Percentiles rank a stretch among this genome's conserved stretches.
Evolutionary conservation across 2,329 filamentous ascomycete species (phyloP).

Genomic region (Xylaria sp.): DNA sequence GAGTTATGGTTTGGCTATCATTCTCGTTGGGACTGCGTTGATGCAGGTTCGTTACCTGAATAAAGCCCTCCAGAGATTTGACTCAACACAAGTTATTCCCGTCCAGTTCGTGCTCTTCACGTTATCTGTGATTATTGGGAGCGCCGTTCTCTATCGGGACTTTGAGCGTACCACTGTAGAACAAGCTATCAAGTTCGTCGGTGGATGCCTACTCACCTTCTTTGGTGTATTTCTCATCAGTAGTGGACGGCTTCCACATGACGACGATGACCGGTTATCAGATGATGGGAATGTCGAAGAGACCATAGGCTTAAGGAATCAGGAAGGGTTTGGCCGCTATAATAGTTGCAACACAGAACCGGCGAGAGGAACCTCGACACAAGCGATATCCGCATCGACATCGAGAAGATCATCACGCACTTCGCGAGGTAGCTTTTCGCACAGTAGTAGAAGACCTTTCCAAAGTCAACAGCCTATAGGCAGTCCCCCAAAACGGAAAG

Average conservation of each 20-base stretch:
- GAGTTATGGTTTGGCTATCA: conserved; percentile 83
- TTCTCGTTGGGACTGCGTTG: conserved; percentile 85
- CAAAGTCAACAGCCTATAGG: conserved; percentile 51
- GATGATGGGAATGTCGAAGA: conserved; percentile 71
- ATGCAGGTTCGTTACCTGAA: conserved; percentile 99
- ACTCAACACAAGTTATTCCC: conserved; percentile 97
- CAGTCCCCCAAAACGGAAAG: conserved; percentile 52
- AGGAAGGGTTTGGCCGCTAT: conserved; percentile 54
- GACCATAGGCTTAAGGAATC: conserved; percentile 67
- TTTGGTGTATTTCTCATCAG: conserved; percentile 98
- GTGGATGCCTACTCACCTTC: conserved; percentile 92
- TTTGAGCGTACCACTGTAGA: conserved; percentile 83
- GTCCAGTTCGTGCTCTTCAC: conserved; percentile 98
- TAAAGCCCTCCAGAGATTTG: conserved; percentile 85
- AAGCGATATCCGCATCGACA: conserved; percentile 38
- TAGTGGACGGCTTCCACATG: conserved; percentile 74
- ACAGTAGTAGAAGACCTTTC: conserved; percentile 52
- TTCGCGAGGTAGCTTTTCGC: conserved; percentile 60
- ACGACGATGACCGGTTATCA: conserved; percentile 68
- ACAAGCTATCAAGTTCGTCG: conserved; percentile 85
- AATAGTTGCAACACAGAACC: conserved; percentile 42
- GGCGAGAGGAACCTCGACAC: conserved; percentile 17
- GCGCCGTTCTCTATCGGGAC: conserved; percentile 91
- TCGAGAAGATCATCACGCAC: conserved; percentile 62
- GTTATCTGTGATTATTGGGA: conserved; percentile 92